Evolutionary conservation across 768 basidiomycete genomes (phyloP).

Genomic region (Boletus subcaerulescens): DNA sequence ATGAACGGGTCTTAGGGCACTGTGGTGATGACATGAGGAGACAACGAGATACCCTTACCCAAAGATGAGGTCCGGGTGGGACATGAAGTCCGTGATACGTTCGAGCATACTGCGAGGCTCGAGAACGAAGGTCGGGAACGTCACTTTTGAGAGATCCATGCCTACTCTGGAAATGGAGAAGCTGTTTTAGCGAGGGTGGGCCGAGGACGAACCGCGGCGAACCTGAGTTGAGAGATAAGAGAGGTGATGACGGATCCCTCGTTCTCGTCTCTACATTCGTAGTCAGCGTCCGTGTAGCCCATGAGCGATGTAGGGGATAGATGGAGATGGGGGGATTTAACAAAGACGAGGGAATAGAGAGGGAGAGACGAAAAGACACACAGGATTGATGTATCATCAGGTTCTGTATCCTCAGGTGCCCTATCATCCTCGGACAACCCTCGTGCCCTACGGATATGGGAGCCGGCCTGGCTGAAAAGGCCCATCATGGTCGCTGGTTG

Average conservation of each 20-base stretch:
- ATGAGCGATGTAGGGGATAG: slow-evolving; percentile 16
- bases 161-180: slow-evolving; percentile 60
- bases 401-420: slow-evolving; percentile 77
- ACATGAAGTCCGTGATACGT: slow-evolving; percentile 99
- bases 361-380: slow-evolving; percentile 42
- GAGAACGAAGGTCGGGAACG: slow-evolving; percentile 91
- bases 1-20: slow-evolving; percentile 21
- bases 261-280: slow-evolving; percentile 73
- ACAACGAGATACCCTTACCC: slow-evolving; percentile 53
- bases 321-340: slow-evolving; percentile 2
- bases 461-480: slow-evolving; percentile 68
- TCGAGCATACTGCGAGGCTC: slow-evolving; percentile 98
- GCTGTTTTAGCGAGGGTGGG: slow-evolving; percentile 6
- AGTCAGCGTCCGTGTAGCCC: slow-evolving; percentile 34
- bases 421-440: slow-evolving; percentile 63
- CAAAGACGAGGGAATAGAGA: slow-evolving; percentile 30
- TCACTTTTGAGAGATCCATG: slow-evolving; percentile 95
- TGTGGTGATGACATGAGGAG: slow-evolving; percentile 12
- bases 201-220: slow-evolving; percentile 18
- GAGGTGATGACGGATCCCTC: slow-evolving; percentile 88
- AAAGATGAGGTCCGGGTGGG: slow-evolving; percentile 96
- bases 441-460: slow-evolving; percentile 66
- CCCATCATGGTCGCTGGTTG: slow-evolving; percentile 61
- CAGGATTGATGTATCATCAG: slow-evolving; percentile 89
- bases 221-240: slow-evolving; percentile 88